A percentile compares a stretch with the other conserved stretches of the same genome.
phyloP scores from a whole-genome alignment of 257 asterid genomes.

The Jacaranda copaia region DNA sequence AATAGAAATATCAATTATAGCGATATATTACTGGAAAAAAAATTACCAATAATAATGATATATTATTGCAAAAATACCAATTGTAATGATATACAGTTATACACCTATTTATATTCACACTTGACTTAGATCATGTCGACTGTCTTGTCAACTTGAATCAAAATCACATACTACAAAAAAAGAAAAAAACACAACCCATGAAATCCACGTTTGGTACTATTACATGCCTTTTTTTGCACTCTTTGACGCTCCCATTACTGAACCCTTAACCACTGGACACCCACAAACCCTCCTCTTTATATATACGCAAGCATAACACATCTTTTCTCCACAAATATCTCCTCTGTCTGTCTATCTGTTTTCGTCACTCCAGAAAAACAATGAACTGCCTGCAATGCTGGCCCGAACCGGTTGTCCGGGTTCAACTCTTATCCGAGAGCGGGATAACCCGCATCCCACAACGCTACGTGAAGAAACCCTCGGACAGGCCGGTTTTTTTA shows the following conservation, averaged over 20 bases:
- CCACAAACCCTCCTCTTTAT: neutral
- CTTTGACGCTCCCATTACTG: neutral
- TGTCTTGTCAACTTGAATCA: too few relatives aligned
- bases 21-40: too few relatives aligned
- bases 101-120: too few relatives aligned
- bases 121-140: too few relatives aligned
- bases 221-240: neutral
- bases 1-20: too few relatives aligned
- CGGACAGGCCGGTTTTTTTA: constrained; percentile 58
- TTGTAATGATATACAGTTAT: too few relatives aligned
- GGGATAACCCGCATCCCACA: constrained; percentile 73
- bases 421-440: constrained; percentile 75
- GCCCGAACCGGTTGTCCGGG: constrained; percentile 90
- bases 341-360: neutral
- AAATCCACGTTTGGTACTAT: constrained; percentile 11
- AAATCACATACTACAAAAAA: too few relatives aligned
- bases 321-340: too few relatives aligned
- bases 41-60: too few relatives aligned
- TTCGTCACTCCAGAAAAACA: constrained; percentile 25
- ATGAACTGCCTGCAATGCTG: constrained; percentile 60
- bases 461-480: constrained; percentile 73
- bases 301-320: neutral
- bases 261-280: neutral
- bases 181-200: too few relatives aligned
- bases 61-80: too few relatives aligned